Evolutionary conservation across 2,329 filamentous ascomycete genomes (phyloP).

Genomic region (Neofusicoccum sp.): DNA sequence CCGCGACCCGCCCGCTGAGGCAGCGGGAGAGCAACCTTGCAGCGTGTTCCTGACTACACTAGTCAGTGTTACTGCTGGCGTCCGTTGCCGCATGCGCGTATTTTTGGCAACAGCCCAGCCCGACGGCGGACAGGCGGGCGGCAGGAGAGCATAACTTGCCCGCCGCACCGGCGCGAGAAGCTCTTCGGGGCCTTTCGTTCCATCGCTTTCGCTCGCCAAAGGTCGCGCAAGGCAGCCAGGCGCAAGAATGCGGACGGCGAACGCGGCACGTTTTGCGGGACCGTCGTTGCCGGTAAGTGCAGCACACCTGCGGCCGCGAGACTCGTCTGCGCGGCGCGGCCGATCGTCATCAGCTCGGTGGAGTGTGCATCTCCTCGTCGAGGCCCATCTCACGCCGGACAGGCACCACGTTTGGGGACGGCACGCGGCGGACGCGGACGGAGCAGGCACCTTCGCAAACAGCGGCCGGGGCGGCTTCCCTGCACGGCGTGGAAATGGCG

Average conservation of each 20-base stretch:
- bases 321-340: background rate
- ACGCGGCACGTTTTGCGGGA: background rate
- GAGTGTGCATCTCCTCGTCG: background rate
- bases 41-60: constrained; percentile 13
- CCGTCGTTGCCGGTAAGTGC: background rate
- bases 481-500: background rate
- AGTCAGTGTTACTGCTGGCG: background rate
- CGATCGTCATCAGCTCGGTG: constrained; percentile 8
- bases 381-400: background rate
- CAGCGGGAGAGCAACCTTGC: constrained; percentile 11
- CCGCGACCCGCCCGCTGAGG: background rate
- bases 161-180: background rate
- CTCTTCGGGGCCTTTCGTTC: background rate
- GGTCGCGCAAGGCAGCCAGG: background rate
- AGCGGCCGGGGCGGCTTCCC: background rate
- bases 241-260: background rate
- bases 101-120: constrained; percentile 5
- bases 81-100: background rate
- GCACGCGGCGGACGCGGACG: background rate
- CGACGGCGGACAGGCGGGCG: background rate
- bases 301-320: background rate
- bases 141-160: background rate
- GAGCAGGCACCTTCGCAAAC: background rate
- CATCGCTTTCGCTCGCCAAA: background rate
- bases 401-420: background rate